Percentiles rank a stretch among this genome's conserved stretches.
phyloP scores from a whole-genome alignment of 2,329 filamentous ascomycete genomes.

The Xylariaceae sp. region DNA sequence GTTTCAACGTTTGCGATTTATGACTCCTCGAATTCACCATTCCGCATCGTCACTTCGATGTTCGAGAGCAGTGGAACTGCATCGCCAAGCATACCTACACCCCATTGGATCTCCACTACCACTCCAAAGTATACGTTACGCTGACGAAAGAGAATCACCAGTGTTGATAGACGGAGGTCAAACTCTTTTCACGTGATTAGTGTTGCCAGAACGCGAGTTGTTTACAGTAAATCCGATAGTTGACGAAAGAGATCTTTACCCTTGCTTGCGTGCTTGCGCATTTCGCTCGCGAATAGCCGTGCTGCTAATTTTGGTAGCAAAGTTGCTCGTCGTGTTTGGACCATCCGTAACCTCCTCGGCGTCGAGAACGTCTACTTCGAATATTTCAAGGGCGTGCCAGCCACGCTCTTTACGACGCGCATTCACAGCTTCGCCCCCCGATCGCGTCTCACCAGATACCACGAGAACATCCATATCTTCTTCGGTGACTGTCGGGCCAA shows the following conservation, averaged over 20 bases:
- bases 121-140: neutral
- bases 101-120: neutral
- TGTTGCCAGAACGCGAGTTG: neutral
- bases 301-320: conserved; percentile 84
- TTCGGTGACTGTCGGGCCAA: conserved; percentile 83
- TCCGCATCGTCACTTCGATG: neutral
- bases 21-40: neutral
- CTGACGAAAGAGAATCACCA: conserved; percentile 4
- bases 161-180: conserved; percentile 57
- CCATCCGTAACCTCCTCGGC: conserved; percentile 50
- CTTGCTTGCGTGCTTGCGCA: conserved; percentile 22
- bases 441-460: conserved; percentile 80
- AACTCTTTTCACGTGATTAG: conserved; percentile 30
- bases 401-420: conserved; percentile 69
- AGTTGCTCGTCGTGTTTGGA: conserved; percentile 50
- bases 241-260: neutral
- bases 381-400: conserved; percentile 71
- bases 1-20: neutral
- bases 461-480: conserved; percentile 73
- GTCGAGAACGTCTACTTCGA: conserved; percentile 85
- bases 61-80: neutral
- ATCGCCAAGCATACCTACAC: neutral
- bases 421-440: conserved; percentile 81
- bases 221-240: no score
- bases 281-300: conserved; percentile 65